Base-by-base conservation (phyloP, 2,329 filamentous ascomycete genomes). In the Epichloe uncinata region DNA sequence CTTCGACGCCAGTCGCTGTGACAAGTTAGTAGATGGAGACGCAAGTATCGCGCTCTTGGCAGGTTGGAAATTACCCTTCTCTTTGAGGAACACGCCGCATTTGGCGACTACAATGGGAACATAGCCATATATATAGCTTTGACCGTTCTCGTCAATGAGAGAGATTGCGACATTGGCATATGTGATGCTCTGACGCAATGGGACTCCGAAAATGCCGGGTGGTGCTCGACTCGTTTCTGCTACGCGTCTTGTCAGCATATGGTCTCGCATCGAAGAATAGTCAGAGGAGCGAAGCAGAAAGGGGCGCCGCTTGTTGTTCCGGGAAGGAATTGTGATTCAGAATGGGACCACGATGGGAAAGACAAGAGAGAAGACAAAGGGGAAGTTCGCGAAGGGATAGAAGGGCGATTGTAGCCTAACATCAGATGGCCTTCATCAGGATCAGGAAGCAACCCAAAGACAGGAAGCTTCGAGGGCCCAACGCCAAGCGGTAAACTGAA, bases 91-190 rank as follows among this genome's bases (percentile, higher is more conserved):
- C 4, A 98, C 90, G 54, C 93, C 93, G 65, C 93, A 97, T 67
- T 98, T 98, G 36, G 93, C 93, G 49, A 98, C 91, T 42, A 98
- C 91, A 56, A 98, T 97, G 16, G 93, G 93, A 7, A 98, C 91
- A 62, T 97, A 97, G 61, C 93, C 93, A 66, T 97, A 98, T 49
- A 97, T 96, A 66, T 95, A 97, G 69, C 88, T 95, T 66, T 93
- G 82, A 34, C 91, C 91, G 57, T 93, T 79, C 57, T 91, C 87
- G 64, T 97, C 90, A 57, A 93, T 86, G 30, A 98, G 78, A 20
- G 91, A 97, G 61, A 98, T 98, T 55, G 93, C 93, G 53, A 98
- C 93, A 63, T 97, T 98, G 52, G 93, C 93, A 66, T 98, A 97
- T 53, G 85, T 86, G 66, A 98, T 97, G 70, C 91, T 97, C 62